A percentile compares a stretch with the other conserved stretches of the same genome.
Conservation (phyloP, 192 early-diverging fungal species). For the Diversispora epigaea region DNA sequence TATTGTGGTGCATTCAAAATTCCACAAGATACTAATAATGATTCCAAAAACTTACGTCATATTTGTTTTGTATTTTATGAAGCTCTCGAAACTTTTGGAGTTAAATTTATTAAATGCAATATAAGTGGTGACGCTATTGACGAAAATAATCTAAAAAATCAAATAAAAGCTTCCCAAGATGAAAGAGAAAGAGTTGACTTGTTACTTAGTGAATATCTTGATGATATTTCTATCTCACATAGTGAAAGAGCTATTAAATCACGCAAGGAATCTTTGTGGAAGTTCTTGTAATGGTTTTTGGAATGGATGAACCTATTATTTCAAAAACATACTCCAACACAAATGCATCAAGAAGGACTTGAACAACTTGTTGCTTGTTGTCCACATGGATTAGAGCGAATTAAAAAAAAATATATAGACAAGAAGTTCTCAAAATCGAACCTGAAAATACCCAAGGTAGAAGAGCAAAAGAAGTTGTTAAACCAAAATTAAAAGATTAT, state of each 20-base stretch:
- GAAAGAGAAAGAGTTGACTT: neutral
- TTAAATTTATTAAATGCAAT: neutral
- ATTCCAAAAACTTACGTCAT: neutral
- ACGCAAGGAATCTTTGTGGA: constrained; percentile 1
- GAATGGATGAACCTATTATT: neutral
- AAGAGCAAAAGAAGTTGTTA: no score
- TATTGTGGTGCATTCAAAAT: neutral
- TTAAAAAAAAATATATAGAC: neutral
- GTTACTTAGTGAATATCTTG: neutral
- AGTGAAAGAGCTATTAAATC: neutral
- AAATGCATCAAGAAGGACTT: neutral
- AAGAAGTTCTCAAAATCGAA: neutral
- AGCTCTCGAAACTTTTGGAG: neutral
- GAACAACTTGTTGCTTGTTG: neutral
- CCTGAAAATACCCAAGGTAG: no score
- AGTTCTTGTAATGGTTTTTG: neutral
- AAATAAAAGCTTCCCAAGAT: no score
- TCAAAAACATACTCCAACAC: neutral
- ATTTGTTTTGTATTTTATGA: neutral
- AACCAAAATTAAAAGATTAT: neutral
- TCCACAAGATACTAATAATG: neutral
- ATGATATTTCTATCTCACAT: neutral
- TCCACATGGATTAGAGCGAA: neutral
- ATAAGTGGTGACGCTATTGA: neutral
- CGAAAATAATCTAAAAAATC: no score